Percentiles rank a stretch among this genome's conserved stretches.
Evolutionary conservation across 257 asterid species (phyloP).

Genomic region (Penstemon davidsonii): DNA sequence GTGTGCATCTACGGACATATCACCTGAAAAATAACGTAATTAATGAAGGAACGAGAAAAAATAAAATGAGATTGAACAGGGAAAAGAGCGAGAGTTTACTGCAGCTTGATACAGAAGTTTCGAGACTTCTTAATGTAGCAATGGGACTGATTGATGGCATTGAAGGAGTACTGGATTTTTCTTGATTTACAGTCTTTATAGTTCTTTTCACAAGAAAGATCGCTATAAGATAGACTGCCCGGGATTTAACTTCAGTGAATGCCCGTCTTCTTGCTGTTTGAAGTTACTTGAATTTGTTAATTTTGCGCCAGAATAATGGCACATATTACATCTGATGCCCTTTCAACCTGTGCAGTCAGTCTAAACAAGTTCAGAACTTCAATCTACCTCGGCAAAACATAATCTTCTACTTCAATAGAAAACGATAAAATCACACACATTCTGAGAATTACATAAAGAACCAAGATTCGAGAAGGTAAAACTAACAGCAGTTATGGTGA

Average conservation of each 20-base stretch:
- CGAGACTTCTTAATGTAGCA: constrained; percentile 51
- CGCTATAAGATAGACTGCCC: constrained; percentile 51
- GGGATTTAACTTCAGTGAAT: constrained; percentile 33
- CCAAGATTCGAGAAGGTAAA: not conserved
- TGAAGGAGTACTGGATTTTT: constrained; percentile 32
- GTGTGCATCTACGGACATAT: constrained; percentile 57
- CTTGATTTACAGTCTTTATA: constrained; percentile 35
- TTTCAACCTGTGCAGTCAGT: constrained; percentile 37
- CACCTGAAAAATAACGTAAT: constrained; percentile 54
- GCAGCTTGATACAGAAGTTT: constrained; percentile 57
- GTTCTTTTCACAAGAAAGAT: constrained; percentile 43
- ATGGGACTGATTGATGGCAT: constrained; percentile 49
- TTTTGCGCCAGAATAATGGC: constrained; percentile 52
- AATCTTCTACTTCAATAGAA: not conserved
- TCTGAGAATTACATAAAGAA: not conserved
- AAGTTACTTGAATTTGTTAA: constrained; percentile 42
- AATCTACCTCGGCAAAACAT: constrained; percentile 18
- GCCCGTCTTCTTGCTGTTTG: constrained; percentile 43
- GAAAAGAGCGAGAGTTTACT: constrained; percentile 40
- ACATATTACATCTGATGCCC: constrained; percentile 41
- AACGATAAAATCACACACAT: not conserved
- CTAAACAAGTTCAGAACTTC: constrained; percentile 12
- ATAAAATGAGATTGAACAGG: constrained; percentile 2
- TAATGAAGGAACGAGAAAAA: constrained; percentile 22
- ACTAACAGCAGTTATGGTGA: not conserved